Percentiles rank a stretch among this genome's conserved stretches.
These are phyloP conservation scores for Vaccinium myrtillus DNA, from an alignment of 148 eudicot species.

Conservation along the genomic window DNA sequence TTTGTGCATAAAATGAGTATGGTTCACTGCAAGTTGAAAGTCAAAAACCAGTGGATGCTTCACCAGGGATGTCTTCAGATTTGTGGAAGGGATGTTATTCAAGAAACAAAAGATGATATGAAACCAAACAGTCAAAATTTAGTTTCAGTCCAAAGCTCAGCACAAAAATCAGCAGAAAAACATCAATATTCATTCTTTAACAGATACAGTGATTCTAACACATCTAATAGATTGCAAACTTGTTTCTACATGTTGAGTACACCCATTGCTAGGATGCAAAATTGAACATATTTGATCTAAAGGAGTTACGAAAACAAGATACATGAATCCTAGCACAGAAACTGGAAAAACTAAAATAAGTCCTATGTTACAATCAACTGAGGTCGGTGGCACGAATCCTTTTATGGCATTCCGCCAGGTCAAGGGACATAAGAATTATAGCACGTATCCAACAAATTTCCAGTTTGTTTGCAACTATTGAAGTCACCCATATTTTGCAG, in stretches of 20 bases:
- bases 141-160: neutral
- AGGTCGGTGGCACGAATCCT: neutral
- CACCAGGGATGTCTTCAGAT: neutral
- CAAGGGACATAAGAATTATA: neutral
- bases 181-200: neutral
- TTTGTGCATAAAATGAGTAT: neutral
- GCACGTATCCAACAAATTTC: neutral
- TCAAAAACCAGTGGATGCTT: neutral
- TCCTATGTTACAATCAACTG: neutral
- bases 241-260: neutral
- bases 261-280: constrained; percentile 3
- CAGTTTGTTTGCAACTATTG: neutral
- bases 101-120: neutral
- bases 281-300: neutral
- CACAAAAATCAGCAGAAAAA: neutral
- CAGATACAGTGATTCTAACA: neutral
- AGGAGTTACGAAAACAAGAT: neutral
- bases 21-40: neutral
- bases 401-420: neutral
- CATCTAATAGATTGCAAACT: neutral
- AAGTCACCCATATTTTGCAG: neutral
- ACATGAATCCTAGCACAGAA: neutral
- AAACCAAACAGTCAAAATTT: neutral
- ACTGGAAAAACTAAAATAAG: neutral
- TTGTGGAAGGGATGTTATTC: neutral